These are phyloP conservation scores for Elsinoe ampelina DNA, from an alignment of 2,329 filamentous ascomycete genomes.

Conservation along the genomic window DNA sequence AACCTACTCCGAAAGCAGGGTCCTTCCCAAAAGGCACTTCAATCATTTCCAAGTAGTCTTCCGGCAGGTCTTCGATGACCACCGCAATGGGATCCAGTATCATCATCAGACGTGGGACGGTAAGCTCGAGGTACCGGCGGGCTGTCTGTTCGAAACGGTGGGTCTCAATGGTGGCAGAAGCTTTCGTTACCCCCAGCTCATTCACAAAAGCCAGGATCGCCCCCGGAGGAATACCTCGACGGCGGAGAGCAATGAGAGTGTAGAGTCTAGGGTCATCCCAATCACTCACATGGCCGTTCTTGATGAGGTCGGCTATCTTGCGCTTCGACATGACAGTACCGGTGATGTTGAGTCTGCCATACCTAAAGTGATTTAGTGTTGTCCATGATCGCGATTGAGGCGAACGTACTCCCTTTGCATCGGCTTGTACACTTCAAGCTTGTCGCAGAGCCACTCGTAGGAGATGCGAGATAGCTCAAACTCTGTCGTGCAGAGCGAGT, in stretches of 20 bases:
- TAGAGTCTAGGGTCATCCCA: slow-evolving; percentile 91
- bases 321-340: slow-evolving; percentile 85
- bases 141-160: slow-evolving; percentile 74
- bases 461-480: slow-evolving; percentile 76
- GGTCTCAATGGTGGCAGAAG: slow-evolving; percentile 68
- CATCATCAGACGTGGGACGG: slow-evolving; percentile 81
- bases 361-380: too few relatives aligned
- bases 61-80: slow-evolving; percentile 67
- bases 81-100: slow-evolving; percentile 78
- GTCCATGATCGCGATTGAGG: too few relatives aligned
- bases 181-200: slow-evolving; percentile 82
- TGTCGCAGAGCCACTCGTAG: slow-evolving; percentile 84
- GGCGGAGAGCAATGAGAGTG: slow-evolving; percentile 73
- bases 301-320: slow-evolving; percentile 69
- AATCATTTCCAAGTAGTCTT: slow-evolving; percentile 55
- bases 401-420: slow-evolving; percentile 78
- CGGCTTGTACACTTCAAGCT: slow-evolving; percentile 51
- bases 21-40: slow-evolving; percentile 60
- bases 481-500: slow-evolving; percentile 87
- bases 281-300: slow-evolving; percentile 60
- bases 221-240: slow-evolving; percentile 77
- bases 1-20: too few relatives aligned
- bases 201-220: slow-evolving; percentile 85
- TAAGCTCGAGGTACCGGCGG: slow-evolving; percentile 75
- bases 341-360: slow-evolving; percentile 60